A percentile compares a stretch with the other conserved stretches of the same genome.
These are phyloP conservation scores for Chlamydomonas reinhardtii DNA, from an alignment of 163 green algal genomes.

Conservation along the genomic window DNA sequence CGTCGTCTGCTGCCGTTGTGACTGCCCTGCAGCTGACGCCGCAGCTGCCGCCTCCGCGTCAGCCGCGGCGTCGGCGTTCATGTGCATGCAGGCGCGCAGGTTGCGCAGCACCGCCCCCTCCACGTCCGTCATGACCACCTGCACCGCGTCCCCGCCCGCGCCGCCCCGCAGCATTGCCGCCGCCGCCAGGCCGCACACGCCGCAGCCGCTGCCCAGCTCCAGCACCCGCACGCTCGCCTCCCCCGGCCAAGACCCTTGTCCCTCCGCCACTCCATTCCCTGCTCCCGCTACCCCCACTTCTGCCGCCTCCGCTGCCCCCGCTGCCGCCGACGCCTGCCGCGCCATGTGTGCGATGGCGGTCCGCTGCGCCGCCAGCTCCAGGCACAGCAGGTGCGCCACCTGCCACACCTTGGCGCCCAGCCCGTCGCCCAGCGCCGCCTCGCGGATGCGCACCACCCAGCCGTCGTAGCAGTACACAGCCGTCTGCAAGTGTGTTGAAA, in stretches of 20 bases:
- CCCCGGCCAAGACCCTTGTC: too few relatives aligned
- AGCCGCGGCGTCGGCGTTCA: conserved; percentile 66
- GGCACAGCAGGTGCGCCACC: conserved; percentile 75
- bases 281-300: too few relatives aligned
- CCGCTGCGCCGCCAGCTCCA: background rate
- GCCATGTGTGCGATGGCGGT: too few relatives aligned
- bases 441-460: conserved; percentile 66
- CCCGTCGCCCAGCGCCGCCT: conserved; percentile 86
- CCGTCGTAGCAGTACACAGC: conserved; percentile 75
- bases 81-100: conserved; percentile 74
- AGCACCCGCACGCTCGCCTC: conserved; percentile 69
- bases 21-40: too few relatives aligned
- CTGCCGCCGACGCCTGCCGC: too few relatives aligned
- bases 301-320: too few relatives aligned
- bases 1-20: too few relatives aligned
- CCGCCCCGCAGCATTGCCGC: conserved; percentile 65
- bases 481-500: too few relatives aligned
- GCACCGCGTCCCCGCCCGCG: conserved; percentile 38
- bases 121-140: conserved; percentile 86
- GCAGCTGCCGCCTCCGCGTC: too few relatives aligned
- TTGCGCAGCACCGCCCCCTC: conserved; percentile 78
- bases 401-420: conserved; percentile 88
- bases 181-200: conserved; percentile 82
- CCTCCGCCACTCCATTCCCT: too few relatives aligned
- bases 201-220: conserved; percentile 86